Evolutionary conservation across 2,329 filamentous ascomycete genomes (phyloP).

Genomic region (Metarhizium sp.): DNA sequence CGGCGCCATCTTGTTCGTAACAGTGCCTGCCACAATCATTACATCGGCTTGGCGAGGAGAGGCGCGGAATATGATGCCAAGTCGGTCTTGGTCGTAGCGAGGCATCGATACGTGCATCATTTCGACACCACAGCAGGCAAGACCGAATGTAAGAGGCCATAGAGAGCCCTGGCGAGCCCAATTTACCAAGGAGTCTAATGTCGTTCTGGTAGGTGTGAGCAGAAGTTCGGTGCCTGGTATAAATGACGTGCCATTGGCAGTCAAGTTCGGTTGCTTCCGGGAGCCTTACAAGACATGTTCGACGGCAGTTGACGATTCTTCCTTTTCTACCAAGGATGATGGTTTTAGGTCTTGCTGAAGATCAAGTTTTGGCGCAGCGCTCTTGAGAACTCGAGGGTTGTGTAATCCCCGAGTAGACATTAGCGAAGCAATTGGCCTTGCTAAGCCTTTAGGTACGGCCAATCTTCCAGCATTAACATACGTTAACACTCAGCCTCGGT

Average conservation of each 20-base stretch:
- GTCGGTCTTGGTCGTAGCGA: too few species aligned
- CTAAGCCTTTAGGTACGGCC: too few species aligned
- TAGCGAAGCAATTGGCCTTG: background rate
- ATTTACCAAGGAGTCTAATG: constrained; percentile 53
- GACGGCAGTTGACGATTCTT: background rate
- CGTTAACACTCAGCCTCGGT: too few species aligned
- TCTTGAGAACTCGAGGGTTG: background rate
- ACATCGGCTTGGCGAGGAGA: too few species aligned
- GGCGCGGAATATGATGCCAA: too few species aligned
- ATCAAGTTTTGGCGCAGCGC: background rate
- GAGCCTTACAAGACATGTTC: background rate
- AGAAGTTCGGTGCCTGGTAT: too few species aligned
- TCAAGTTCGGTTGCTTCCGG: too few species aligned
- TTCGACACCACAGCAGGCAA: constrained; percentile 82
- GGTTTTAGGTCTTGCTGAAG: background rate
- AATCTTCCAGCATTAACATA: background rate
- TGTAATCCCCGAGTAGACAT: background rate
- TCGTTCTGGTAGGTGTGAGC: too few species aligned
- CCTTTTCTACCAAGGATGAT: background rate
- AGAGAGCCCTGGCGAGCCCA: constrained; percentile 78
- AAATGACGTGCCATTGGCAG: too few species aligned
- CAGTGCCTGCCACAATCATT: too few species aligned
- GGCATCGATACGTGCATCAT: constrained; percentile 90
- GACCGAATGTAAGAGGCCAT: constrained; percentile 82
- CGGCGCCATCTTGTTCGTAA: too few species aligned